phyloP scores from a whole-genome alignment of 768 basidiomycete genomes.

The Amylocystis lapponica region DNA sequence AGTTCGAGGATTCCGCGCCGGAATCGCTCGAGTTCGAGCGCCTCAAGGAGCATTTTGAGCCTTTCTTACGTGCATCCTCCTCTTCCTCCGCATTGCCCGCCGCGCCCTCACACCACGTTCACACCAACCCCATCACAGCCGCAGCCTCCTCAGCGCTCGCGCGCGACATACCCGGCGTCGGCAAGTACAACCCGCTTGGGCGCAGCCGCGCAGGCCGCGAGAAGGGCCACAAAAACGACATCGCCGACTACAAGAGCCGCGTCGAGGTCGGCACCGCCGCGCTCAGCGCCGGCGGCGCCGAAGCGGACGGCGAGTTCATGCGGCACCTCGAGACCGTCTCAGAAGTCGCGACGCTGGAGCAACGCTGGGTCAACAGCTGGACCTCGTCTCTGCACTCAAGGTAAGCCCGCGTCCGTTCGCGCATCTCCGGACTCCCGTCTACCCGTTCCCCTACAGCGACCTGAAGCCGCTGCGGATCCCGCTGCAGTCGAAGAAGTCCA shows the following conservation, averaged over 20 bases:
- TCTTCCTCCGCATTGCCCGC: conserved; percentile 53
- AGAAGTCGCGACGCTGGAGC: conserved; percentile 66
- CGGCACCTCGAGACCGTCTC: conserved; percentile 52
- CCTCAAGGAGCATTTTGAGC: conserved; percentile 95
- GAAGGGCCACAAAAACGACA: conserved; percentile 70
- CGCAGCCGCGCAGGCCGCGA: conserved; percentile 49
- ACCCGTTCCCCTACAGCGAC: conserved; percentile 42
- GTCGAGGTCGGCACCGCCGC: conserved; percentile 57
- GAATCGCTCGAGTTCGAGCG: conserved; percentile 89
- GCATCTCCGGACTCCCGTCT: conserved; percentile 1
- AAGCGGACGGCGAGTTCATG: conserved; percentile 68
- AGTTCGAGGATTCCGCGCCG: conserved; percentile 78
- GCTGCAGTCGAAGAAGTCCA: conserved; percentile 88
- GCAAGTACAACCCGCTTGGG: conserved; percentile 65
- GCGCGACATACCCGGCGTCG: conserved; percentile 80
- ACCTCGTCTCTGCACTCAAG: conserved; percentile 53
- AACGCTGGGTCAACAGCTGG: conserved; percentile 83
- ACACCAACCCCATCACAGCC: conserved; percentile 78
- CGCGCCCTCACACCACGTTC: conserved; percentile 64
- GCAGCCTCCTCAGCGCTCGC: conserved; percentile 86
- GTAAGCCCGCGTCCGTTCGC: conserved; percentile 37
- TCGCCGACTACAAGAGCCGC: conserved; percentile 70
- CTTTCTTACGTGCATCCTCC: conserved; percentile 82
- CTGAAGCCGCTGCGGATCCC: conserved; percentile 87
- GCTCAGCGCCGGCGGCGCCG: conserved; percentile 53